Evolutionary conservation across 495 filamentous ascomycete genomes (phyloP), one percentile per base, ranked within the genome.

Genomic region (Delitschia confertaspora): DNA sequence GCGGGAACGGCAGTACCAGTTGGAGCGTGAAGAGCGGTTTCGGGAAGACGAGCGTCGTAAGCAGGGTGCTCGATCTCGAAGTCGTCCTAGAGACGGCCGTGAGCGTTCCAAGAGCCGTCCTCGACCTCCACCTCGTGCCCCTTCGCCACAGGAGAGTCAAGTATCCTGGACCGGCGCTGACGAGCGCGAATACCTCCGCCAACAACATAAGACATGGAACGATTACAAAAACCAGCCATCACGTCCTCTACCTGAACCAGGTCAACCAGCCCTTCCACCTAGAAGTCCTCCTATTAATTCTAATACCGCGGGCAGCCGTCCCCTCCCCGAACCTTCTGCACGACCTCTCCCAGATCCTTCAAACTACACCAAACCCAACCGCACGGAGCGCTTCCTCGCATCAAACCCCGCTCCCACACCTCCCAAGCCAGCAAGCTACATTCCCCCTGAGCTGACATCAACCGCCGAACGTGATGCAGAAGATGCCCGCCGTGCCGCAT

Each of bases 1-100:
- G 49, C 79, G 91, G 7, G 91, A 98, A 57, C 72, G 71, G 27
- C 72, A 86, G 57, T 98, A 95, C 55, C 75, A 94, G 61, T 70
- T 69, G 29, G 87, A 88, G 59, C 77, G 88, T 32, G 78, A 88
- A 59, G 78, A 71, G 26, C 73, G 74, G 14, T 54, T 55, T 51
- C 54, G 59, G 10, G 46, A 56, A 26, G 47, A 56, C 7, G 47
- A 60, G 36, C 31, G 47, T 4, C 42, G 43, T 7, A 48, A 53
- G 33, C 26, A 52, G 22, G 48, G 53, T 3, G 45, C 57, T 10
- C 42, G 45, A 11, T 51, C 50, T 9, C 55, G 41, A 37, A 51
- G 45, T 24, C 46, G 46, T 8, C 36, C 43, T 6, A 38, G 46
- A 42, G 45, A 47, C 3, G n/a, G n/a, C n/a, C 47, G 46, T 11